phyloP scores from a whole-genome alignment of 139 green algal genomes.

The Axilococcus clingmanii region DNA sequence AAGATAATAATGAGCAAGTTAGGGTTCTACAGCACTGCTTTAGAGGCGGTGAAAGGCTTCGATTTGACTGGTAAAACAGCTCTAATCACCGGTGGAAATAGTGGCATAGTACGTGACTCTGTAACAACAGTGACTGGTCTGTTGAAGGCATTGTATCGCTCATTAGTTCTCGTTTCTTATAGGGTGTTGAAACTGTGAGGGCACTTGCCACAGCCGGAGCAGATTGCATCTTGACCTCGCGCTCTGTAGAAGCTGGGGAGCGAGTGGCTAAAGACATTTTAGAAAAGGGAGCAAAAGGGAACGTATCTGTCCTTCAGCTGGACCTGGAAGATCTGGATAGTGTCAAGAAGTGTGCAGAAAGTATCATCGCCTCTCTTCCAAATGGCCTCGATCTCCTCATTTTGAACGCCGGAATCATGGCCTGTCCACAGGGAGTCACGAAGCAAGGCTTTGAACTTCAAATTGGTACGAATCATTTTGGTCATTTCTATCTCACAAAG shows the following conservation, averaged over 20 bases:
- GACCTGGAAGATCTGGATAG: constrained; percentile 27
- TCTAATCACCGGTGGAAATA: constrained; percentile 21
- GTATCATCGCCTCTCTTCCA: neutral
- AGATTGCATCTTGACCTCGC: constrained; percentile 10
- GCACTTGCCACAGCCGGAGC: constrained; percentile 11
- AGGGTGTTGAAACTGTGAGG: constrained; percentile 16
- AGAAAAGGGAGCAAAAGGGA: constrained; percentile 11
- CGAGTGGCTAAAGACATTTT: constrained; percentile 5
- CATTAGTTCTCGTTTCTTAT: too few species aligned
- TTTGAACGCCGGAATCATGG: constrained; percentile 32
- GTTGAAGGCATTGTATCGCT: too few species aligned
- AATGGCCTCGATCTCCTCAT: constrained; percentile 9
- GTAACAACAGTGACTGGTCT: too few species aligned
- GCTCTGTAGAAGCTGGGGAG: constrained; percentile 12
- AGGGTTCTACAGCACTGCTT: constrained; percentile 8
- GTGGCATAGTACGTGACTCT: too few species aligned
- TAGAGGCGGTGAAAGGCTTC: constrained; percentile 14
- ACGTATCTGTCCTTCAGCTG: constrained; percentile 14
- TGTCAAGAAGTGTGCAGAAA: constrained; percentile 1
- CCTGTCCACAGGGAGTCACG: constrained; percentile 16
- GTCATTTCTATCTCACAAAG: constrained; percentile 25
- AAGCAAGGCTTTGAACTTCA: constrained; percentile 36
- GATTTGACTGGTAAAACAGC: constrained; percentile 24
- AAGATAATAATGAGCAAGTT: too few species aligned
- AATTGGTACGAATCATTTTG: constrained; percentile 37